These are phyloP conservation scores for Debaryomyces robertsiae DNA, from an alignment of 1,139 yeast species.

Conservation along the genomic window DNA sequence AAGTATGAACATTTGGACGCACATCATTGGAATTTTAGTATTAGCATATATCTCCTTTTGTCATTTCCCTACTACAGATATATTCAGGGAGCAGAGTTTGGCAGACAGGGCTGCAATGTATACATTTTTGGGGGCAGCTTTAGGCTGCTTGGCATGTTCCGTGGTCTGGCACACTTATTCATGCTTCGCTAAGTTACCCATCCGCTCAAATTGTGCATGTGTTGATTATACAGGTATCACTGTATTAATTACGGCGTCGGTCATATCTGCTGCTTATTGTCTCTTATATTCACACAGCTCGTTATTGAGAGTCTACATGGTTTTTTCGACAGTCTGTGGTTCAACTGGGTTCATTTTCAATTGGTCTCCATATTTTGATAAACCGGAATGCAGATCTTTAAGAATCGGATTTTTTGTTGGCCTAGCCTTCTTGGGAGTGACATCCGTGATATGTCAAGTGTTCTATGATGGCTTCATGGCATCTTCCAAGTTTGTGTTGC, in stretches of 20 bases:
- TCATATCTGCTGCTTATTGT: slow-evolving; percentile 82
- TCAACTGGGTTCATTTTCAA: slow-evolving; percentile 73
- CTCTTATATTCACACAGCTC: slow-evolving; percentile 66
- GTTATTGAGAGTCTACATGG: slow-evolving; percentile 51
- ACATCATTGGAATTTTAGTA: slow-evolving; percentile 65
- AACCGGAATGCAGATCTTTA: slow-evolving; percentile 77
- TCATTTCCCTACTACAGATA: slow-evolving; percentile 62
- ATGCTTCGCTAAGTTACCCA: slow-evolving; percentile 65
- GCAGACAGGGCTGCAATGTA: slow-evolving; percentile 59
- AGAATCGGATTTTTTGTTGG: slow-evolving; percentile 84
- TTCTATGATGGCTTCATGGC: slow-evolving; percentile 57
- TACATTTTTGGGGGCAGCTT: slow-evolving; percentile 68
- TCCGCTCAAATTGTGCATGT: slow-evolving; percentile 82
- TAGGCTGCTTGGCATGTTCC: slow-evolving; percentile 77
- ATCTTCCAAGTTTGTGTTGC: slow-evolving; percentile 58
- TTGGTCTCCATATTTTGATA: slow-evolving; percentile 89
- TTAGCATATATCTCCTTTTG: slow-evolving; percentile 57
- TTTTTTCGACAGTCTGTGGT: slow-evolving; percentile 68
- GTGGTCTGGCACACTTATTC: slow-evolving; percentile 92
- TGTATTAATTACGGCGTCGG: slow-evolving; percentile 85
- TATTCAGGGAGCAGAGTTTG: slow-evolving; percentile 39
- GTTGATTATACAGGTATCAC: slow-evolving; percentile 96
- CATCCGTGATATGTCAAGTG: slow-evolving; percentile 62
- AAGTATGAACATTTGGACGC: slow-evolving; percentile 93
- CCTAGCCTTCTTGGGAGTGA: slow-evolving; percentile 72